Conservation (phyloP, 352 stramenopile genomes). For the Poterioochromonas sp. region DNA sequence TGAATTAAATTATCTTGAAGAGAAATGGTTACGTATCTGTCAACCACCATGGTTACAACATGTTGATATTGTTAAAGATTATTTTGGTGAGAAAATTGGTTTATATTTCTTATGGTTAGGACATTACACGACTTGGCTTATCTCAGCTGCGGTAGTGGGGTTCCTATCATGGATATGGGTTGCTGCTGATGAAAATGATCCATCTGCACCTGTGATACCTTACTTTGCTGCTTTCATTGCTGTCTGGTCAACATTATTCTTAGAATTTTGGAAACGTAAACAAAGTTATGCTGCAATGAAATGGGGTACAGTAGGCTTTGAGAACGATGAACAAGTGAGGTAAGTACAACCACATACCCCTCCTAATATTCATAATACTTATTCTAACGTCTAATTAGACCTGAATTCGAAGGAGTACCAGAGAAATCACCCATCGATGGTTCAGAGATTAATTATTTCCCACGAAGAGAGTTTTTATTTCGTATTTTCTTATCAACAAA, state of each 20-base stretch:
- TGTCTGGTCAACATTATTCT: constrained; percentile 67
- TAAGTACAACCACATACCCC: not conserved
- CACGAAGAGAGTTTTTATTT: not conserved
- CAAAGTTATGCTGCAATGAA: constrained; percentile 60
- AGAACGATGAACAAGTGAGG: constrained; percentile 34
- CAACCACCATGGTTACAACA: constrained; percentile 52
- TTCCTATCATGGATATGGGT: constrained; percentile 67
- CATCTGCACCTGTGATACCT: constrained; percentile 33
- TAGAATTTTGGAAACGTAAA: constrained; percentile 80
- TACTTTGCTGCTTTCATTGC: constrained; percentile 58
- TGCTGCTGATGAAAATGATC: constrained; percentile 32
- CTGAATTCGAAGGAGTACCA: constrained; percentile 28
- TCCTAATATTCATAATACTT: not conserved
- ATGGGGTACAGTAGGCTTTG: constrained; percentile 57
- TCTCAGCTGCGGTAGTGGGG: constrained; percentile 70
- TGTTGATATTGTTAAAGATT: constrained; percentile 64
- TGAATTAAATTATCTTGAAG: constrained; percentile 22
- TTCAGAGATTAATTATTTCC: not conserved
- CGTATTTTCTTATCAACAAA: not conserved
- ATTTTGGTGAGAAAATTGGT: constrained; percentile 82
- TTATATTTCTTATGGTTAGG: constrained; percentile 96
- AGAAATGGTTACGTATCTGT: constrained; percentile 33
- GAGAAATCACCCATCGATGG: not conserved
- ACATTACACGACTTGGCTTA: constrained; percentile 81
- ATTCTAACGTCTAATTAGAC: not conserved